Base-by-base conservation (phyloP, 345 rosid genomes). In the Eutrema japonicum region DNA sequence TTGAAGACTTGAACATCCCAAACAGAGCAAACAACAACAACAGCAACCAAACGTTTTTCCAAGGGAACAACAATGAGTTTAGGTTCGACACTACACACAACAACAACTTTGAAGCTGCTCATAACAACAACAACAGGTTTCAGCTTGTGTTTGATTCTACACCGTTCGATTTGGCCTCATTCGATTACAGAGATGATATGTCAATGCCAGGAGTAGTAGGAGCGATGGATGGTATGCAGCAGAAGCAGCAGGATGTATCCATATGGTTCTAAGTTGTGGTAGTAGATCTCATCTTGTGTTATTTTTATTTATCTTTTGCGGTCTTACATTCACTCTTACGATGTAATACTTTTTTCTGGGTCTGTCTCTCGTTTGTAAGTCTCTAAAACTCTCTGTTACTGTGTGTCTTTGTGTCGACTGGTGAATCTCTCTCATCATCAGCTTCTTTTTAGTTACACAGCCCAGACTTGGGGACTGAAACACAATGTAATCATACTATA, bases 171-270 rank as follows among this genome's bases (percentile, higher is more conserved):
- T 47, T 91, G 68, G 63, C 87, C 3, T 54, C 97, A 8, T 91
- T 85, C 0, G 89, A 87, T 56, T 86, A 82, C 73, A 91, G 89
- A 69, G 96, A 89, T 14, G 96, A 92, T 63, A 78, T 87, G 13
- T 83, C 84, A 37, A 84, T 84, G 18, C 80, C 76, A 16, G 81
- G 82, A 46, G 72, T 66, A 43, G 56, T 56, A 49, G 80, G 80
- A 64, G 38, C 67, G 54, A 77, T 85, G 77, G 88, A 88, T 74
- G 45, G 78, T 12, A 52, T 84, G 70, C 88, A 86, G 79, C 88
- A 87, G 84, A 93, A 87, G 50, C 87, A 87, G 83, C 97, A 87
- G 60, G 95, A 91, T 46, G 85, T 74, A 11, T 52, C 96, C 38
- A 73, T 84, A 42, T 95, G 97, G 99, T 89, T 85, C 86, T 78